Evolutionary conservation across 2,329 filamentous ascomycete species (phyloP).

Genomic region (Claviceps humidiphila): DNA sequence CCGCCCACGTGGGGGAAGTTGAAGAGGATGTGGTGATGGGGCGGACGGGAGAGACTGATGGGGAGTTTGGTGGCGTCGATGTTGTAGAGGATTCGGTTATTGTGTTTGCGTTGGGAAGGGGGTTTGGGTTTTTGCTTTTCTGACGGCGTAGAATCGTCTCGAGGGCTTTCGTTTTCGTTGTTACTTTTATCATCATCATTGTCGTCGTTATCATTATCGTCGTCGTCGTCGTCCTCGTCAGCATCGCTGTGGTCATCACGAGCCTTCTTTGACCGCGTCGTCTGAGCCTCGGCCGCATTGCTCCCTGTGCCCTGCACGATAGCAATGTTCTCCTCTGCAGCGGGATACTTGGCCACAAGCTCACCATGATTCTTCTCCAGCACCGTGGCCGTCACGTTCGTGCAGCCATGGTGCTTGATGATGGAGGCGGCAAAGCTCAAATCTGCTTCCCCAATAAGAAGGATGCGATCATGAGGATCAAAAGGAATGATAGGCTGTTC

Average conservation of each 20-base stretch:
- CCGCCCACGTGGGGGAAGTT: slow-evolving; percentile 97
- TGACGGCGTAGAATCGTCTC: background rate
- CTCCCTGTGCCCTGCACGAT: slow-evolving; percentile 24
- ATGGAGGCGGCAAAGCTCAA: slow-evolving; percentile 64
- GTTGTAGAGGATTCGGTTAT: slow-evolving; percentile 8
- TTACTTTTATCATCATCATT: background rate
- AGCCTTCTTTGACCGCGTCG: background rate
- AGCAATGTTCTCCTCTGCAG: slow-evolving; percentile 46
- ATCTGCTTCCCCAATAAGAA: slow-evolving; percentile 70
- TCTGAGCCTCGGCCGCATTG: slow-evolving; percentile 1
- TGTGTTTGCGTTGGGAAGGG: slow-evolving; percentile 11
- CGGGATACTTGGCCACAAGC: slow-evolving; percentile 62
- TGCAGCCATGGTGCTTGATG: slow-evolving; percentile 51
- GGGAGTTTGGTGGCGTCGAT: slow-evolving; percentile 23
- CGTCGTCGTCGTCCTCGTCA: background rate
- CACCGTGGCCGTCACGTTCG: slow-evolving; percentile 55
- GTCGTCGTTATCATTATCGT: background rate
- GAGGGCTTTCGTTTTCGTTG: background rate
- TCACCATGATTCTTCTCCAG: slow-evolving; percentile 44
- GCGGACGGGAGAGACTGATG: slow-evolving; percentile 36
- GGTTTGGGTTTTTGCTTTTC: background rate
- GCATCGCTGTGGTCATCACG: background rate
- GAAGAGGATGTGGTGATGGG: slow-evolving; percentile 73
- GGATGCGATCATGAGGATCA: slow-evolving; percentile 49
- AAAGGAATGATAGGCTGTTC: slow-evolving; percentile 51